Base-by-base conservation (phyloP, 2,329 filamentous ascomycete species). In the Fusarium annulatum region DNA sequence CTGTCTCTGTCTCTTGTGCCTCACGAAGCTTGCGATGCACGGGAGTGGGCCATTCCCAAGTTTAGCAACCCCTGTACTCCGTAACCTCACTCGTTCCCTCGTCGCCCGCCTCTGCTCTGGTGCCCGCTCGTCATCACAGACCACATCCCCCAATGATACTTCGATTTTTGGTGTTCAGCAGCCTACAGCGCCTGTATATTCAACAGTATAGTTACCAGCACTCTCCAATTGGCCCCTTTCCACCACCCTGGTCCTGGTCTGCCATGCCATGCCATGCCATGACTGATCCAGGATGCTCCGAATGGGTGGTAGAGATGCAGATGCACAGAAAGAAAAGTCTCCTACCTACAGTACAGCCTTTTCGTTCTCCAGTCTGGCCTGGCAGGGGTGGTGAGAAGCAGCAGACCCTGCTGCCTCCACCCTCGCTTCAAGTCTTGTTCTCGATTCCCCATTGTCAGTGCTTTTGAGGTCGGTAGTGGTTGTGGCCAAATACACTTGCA, bases 291-390 rank as follows among this genome's bases (percentile, higher is more conserved):
- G 74, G 72, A 58, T 67, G 62, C 73, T 66, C 76, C 66, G 69
- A 78, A 67, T 74, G 72, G 76, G 67, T 72, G 75, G 74, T 71
- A 65, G 64, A 76, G 62, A 69, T 75, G 72, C 62, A 73, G 72
- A 76, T 77, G 69, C 62, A 64, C 21, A 58, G 41, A 65, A 57
- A 65, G 59, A 68, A 69, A 70, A 73, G 66, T 69, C 70, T 72
- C 68, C 69, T 61, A 33, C 33, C 33, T 33, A 16, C 56, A 61
- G 59, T 33, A 16, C 56, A 61, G 59, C 41, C 41, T 48, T 45
- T 72, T 69, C 41, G 45, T 59, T 48, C 52, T 67, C 65, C 52
- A 69, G 64, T 53, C 61, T 58, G 33, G 12, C 33, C 33, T 33
- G 66, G 49, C 75, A 78, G 72, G 76, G 76, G 49, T 72, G 28